Conservation (phyloP, 805 yeast species). For the Clavispora phyllophila region DNA sequence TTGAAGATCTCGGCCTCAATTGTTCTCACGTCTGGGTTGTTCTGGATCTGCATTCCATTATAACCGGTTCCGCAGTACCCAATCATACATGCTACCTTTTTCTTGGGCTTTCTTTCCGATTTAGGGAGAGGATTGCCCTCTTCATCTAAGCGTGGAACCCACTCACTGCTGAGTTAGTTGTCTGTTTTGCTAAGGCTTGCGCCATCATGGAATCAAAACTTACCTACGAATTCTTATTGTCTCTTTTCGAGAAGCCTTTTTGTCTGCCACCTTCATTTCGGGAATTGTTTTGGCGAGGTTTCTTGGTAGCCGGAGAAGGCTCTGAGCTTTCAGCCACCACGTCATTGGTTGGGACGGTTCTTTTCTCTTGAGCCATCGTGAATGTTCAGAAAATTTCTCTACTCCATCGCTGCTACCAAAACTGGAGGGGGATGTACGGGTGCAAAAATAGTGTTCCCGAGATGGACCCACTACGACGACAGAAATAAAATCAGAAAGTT, state of each 20-base stretch:
- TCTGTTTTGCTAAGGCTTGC: neutral
- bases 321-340: conserved; percentile 7
- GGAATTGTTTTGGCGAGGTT: conserved; percentile 5
- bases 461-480: too few relatives aligned
- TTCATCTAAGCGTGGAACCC: conserved; percentile 48
- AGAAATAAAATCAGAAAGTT: too few relatives aligned
- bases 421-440: neutral
- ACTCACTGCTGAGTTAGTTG: conserved; percentile 20
- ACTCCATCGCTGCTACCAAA: neutral
- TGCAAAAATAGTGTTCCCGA: too few relatives aligned
- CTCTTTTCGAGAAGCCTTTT: conserved; percentile 18
- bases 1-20: conserved; percentile 85
- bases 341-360: conserved; percentile 8
- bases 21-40: conserved; percentile 79
- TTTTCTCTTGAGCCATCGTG: conserved; percentile 11
- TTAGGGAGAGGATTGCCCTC: conserved; percentile 57
- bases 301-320: conserved; percentile 4
- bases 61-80: conserved; percentile 97
- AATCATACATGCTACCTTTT: conserved; percentile 82
- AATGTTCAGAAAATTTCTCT: neutral
- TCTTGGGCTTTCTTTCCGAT: conserved; percentile 70
- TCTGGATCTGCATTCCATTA: conserved; percentile 84
- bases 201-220: conserved; percentile 26
- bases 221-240: conserved; percentile 52
- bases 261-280: conserved; percentile 3